Percentiles rank a stretch among this genome's conserved stretches.
Conservation (phyloP, 1,284 basidiomycete genomes). For the Sphaerobolus stellatus region DNA sequence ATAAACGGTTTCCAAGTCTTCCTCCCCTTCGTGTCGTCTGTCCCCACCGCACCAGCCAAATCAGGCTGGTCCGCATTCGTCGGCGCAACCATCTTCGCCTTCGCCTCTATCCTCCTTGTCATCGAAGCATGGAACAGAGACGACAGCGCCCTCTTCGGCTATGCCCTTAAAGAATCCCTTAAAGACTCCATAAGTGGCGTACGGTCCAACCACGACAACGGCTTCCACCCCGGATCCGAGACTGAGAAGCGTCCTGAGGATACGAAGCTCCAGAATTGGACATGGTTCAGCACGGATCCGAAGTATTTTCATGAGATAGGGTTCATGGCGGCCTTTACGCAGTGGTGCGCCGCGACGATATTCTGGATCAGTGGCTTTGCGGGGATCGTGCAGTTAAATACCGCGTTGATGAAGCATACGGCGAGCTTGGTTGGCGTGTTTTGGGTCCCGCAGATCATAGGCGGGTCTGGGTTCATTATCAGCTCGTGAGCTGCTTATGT, state of each 20-base stretch:
- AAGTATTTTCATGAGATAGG: conserved; percentile 55
- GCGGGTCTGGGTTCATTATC: conserved; percentile 56
- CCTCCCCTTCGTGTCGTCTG: conserved; percentile 45
- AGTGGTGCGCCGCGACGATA: conserved; percentile 52
- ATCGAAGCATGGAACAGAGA: conserved; percentile 46
- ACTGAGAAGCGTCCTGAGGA: background rate
- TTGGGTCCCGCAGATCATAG: conserved; percentile 59
- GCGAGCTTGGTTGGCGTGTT: conserved; percentile 38
- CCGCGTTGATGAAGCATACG: background rate
- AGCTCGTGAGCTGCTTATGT: conserved; percentile 31
- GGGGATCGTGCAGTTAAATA: conserved; percentile 6
- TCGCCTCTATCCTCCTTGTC: conserved; percentile 47
- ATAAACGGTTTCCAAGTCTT: conserved; percentile 56
- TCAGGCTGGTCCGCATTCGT: conserved; percentile 47
- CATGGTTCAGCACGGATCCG: conserved; percentile 37
- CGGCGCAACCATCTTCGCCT: conserved; percentile 56
- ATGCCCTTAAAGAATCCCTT: conserved; percentile 25
- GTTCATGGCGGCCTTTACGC: conserved; percentile 50
- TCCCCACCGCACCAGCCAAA: conserved; percentile 31
- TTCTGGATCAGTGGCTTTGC: conserved; percentile 47
- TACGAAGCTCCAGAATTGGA: conserved; percentile 26
- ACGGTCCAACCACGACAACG: background rate
- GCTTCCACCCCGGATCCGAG: background rate
- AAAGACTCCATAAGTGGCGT: background rate
- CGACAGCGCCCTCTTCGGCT: conserved; percentile 36